These are phyloP conservation scores for Arthrobotrys pseudoclavata DNA, from an alignment of 2,329 filamentous ascomycete genomes.

Conservation along the genomic window DNA sequence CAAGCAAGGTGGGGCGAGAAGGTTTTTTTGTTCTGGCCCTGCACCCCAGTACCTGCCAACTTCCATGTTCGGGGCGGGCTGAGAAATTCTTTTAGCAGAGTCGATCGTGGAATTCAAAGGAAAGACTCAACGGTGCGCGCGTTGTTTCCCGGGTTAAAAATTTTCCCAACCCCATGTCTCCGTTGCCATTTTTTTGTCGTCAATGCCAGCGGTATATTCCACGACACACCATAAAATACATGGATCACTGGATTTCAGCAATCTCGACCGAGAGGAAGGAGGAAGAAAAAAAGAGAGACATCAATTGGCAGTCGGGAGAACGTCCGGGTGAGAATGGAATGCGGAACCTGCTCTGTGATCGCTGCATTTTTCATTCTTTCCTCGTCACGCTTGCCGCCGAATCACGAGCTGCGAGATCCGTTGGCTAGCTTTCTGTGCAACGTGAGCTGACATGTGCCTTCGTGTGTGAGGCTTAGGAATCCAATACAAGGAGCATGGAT, in stretches of 20 bases:
- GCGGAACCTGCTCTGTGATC: slow-evolving; percentile 14
- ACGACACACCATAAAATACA: slow-evolving; percentile 1
- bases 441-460: slow-evolving; percentile 59
- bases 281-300: neutral
- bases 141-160: slow-evolving; percentile 45
- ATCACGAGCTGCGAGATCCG: slow-evolving; percentile 54
- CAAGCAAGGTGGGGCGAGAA: slow-evolving; percentile 43
- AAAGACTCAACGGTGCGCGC: slow-evolving; percentile 40
- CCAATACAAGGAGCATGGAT: slow-evolving; percentile 51
- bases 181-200: slow-evolving; percentile 44
- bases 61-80: slow-evolving; percentile 51
- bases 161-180: slow-evolving; percentile 46
- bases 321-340: slow-evolving; percentile 1
- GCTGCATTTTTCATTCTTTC: slow-evolving; percentile 21
- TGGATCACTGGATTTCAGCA: slow-evolving; percentile 12
- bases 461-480: slow-evolving; percentile 54
- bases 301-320: slow-evolving; percentile 13
- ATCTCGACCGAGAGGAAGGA: slow-evolving; percentile 13
- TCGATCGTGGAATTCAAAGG: slow-evolving; percentile 46
- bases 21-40: slow-evolving; percentile 26
- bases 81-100: slow-evolving; percentile 41
- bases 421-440: slow-evolving; percentile 55
- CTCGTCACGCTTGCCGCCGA: slow-evolving; percentile 18
- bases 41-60: slow-evolving; percentile 2
- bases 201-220: slow-evolving; percentile 23